phyloP scores from a whole-genome alignment of 2,329 filamentous ascomycete species.

The Neodidymelliopsis sp. region DNA sequence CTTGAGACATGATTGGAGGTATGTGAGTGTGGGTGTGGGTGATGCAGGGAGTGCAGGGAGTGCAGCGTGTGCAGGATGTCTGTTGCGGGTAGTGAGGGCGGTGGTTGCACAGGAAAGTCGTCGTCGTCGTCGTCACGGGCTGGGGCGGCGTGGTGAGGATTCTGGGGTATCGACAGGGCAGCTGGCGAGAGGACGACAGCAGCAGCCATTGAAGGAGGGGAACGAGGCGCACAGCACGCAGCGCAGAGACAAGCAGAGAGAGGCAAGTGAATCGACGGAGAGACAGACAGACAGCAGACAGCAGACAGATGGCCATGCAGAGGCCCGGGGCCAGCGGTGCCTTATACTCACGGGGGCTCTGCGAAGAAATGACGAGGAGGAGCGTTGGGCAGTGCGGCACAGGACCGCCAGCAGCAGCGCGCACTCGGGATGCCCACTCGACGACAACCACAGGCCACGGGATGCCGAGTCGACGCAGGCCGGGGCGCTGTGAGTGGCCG shows the following conservation, averaged over 20 bases:
- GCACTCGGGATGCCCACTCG: constrained; percentile 25
- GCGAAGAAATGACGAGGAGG: constrained; percentile 29
- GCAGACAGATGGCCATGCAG: constrained; percentile 1
- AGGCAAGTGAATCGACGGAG: not conserved
- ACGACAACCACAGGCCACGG: constrained; percentile 1
- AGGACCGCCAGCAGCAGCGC: not conserved
- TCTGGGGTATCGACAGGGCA: not conserved
- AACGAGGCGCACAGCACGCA: not conserved
- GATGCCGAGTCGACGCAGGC: constrained; percentile 10
- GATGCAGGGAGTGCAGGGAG: not conserved
- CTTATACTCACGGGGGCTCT: constrained; percentile 19
- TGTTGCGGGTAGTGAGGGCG: not conserved
- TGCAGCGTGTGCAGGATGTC: not conserved
- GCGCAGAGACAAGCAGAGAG: not conserved
- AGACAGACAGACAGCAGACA: not conserved
- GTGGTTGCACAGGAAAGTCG: constrained; percentile 1
- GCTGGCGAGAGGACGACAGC: not conserved
- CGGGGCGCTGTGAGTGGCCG: not conserved
- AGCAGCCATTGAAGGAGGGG: not conserved
- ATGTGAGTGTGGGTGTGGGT: not conserved
- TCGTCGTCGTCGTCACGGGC: constrained; percentile 4
- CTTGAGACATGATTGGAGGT: too few relatives aligned
- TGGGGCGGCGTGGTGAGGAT: not conserved
- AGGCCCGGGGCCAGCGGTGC: not conserved
- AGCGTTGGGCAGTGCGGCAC: constrained; percentile 8